phyloP scores from a whole-genome alignment of 2,329 filamentous ascomycete genomes.

The Colletotrichum sp. region DNA sequence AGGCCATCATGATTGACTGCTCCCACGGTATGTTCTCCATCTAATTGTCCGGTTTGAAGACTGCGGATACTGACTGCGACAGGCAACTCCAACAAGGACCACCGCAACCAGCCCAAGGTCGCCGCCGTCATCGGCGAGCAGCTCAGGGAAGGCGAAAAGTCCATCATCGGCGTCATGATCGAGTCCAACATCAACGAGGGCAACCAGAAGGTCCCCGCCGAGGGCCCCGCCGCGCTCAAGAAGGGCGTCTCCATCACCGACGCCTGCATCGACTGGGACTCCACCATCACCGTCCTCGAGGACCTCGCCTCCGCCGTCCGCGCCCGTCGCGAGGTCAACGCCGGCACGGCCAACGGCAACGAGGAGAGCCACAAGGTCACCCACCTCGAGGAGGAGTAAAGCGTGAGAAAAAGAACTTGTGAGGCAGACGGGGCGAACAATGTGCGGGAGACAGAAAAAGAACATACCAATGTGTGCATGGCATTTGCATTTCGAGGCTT shows the following conservation, averaged over 20 bases:
- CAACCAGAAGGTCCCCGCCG: conserved; percentile 85
- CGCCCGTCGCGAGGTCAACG: conserved; percentile 66
- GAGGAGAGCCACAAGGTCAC: conserved; percentile 44
- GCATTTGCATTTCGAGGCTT: conserved; percentile 10
- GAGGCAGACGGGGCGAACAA: not conserved
- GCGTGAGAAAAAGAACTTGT: not conserved
- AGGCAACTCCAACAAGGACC: conserved; percentile 98
- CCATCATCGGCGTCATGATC: conserved; percentile 97
- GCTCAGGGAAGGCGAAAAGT: conserved; percentile 83
- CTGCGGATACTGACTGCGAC: not conserved
- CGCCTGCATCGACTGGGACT: conserved; percentile 94
- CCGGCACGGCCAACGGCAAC: conserved; percentile 35
- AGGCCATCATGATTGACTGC: conserved; percentile 98
- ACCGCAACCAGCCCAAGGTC: conserved; percentile 96
- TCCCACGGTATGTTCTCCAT: conserved; percentile 74
- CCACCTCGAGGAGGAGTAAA: conserved; percentile 57
- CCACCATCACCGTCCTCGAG: conserved; percentile 81
- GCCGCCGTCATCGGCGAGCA: conserved; percentile 83
- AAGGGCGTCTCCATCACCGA: conserved; percentile 95
- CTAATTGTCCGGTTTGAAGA: too few species aligned
- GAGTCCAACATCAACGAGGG: conserved; percentile 96
- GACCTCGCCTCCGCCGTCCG: conserved; percentile 85
- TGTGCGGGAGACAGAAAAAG: not conserved
- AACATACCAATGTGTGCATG: not conserved
- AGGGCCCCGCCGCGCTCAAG: conserved; percentile 79